These are phyloP conservation scores for Trichoderma sp. DNA, from an alignment of 2,329 filamentous ascomycete species.

Conservation along the genomic window DNA sequence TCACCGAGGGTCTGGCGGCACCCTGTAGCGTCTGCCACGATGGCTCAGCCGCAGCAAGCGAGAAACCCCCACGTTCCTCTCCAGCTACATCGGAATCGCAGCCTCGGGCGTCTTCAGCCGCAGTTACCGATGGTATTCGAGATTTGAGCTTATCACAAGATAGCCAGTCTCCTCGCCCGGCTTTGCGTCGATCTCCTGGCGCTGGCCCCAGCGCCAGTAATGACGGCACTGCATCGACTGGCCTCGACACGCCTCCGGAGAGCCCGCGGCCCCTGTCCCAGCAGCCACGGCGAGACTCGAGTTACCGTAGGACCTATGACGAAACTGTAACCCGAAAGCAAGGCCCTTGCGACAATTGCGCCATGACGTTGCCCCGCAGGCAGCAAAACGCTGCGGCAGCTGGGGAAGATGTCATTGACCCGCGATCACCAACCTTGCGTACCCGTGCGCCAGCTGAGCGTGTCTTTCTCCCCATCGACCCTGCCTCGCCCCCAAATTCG, in stretches of 20 bases:
- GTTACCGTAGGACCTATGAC: slow-evolving; percentile 61
- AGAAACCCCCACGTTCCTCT: slow-evolving; percentile 41
- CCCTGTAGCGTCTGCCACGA: slow-evolving; percentile 60
- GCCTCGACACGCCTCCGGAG: slow-evolving; percentile 56
- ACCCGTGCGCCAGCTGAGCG: slow-evolving; percentile 59
- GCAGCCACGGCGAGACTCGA: slow-evolving; percentile 51
- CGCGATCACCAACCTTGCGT: slow-evolving; percentile 54
- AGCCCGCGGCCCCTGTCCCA: slow-evolving; percentile 48
- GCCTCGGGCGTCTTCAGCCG: slow-evolving; percentile 33
- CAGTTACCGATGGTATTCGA: slow-evolving; percentile 47
- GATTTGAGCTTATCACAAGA: slow-evolving; percentile 47
- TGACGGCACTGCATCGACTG: slow-evolving; percentile 30
- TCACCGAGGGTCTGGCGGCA: slow-evolving; percentile 63
- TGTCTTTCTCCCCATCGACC: slow-evolving; percentile 48
- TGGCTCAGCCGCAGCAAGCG: slow-evolving; percentile 24
- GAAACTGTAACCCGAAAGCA: slow-evolving; percentile 62
- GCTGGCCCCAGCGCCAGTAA: slow-evolving; percentile 25
- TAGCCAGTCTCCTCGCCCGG: slow-evolving; percentile 42
- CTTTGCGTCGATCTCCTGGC: slow-evolving; percentile 41
- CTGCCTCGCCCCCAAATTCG: slow-evolving; percentile 51
- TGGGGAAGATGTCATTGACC: slow-evolving; percentile 35
- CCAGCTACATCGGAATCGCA: slow-evolving; percentile 36
- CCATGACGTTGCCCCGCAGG: slow-evolving; percentile 56
- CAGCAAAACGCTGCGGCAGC: slow-evolving; percentile 30
- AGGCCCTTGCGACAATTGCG: slow-evolving; percentile 65